Evolutionary conservation across 2,329 filamentous ascomycete species (phyloP).

Genomic region (Diplocarpon rosae): DNA sequence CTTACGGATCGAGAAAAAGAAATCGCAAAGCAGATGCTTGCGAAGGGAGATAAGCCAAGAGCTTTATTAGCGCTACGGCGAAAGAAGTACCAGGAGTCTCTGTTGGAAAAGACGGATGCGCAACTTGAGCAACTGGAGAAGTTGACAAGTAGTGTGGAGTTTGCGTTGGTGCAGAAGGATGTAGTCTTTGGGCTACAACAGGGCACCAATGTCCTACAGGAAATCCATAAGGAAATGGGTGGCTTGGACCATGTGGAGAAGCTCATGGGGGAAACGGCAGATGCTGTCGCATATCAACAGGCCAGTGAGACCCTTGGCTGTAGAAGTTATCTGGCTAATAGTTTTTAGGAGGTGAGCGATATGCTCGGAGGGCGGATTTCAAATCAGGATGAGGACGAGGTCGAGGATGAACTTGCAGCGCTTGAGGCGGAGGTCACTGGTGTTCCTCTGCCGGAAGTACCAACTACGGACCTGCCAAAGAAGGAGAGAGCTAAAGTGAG

Average conservation of each 20-base stretch:
- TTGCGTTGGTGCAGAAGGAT: slow-evolving; percentile 93
- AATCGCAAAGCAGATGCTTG: slow-evolving; percentile 74
- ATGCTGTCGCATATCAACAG: slow-evolving; percentile 84
- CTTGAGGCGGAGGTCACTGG: slow-evolving; percentile 55
- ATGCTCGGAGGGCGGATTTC: slow-evolving; percentile 83
- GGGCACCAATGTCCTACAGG: slow-evolving; percentile 77
- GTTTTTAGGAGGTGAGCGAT: slow-evolving; percentile 71
- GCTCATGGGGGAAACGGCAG: slow-evolving; percentile 83
- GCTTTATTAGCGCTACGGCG: slow-evolving; percentile 81
- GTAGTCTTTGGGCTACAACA: slow-evolving; percentile 87
- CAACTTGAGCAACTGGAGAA: slow-evolving; percentile 92
- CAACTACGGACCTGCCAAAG: slow-evolving; percentile 16
- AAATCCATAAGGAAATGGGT: slow-evolving; percentile 93
- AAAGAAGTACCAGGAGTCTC: slow-evolving; percentile 93
- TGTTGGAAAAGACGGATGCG: slow-evolving; percentile 79
- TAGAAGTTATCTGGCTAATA: slow-evolving; percentile 2
- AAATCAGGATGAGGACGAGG: slow-evolving; percentile 92
- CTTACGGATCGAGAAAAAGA: slow-evolving; percentile 81
- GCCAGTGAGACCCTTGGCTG: slow-evolving; percentile 35
- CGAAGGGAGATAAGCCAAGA: slow-evolving; percentile 64
- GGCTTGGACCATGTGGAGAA: slow-evolving; percentile 90
- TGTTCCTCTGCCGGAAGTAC: slow-evolving; percentile 23
- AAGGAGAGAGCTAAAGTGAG: slow-evolving; percentile 23
- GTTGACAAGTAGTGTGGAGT: slow-evolving; percentile 82
- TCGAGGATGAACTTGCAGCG: slow-evolving; percentile 85